Evolutionary conservation across 345 rosid genomes (phyloP), one percentile per base, ranked within the genome.

Genomic region (Eutrema yunnanense): DNA sequence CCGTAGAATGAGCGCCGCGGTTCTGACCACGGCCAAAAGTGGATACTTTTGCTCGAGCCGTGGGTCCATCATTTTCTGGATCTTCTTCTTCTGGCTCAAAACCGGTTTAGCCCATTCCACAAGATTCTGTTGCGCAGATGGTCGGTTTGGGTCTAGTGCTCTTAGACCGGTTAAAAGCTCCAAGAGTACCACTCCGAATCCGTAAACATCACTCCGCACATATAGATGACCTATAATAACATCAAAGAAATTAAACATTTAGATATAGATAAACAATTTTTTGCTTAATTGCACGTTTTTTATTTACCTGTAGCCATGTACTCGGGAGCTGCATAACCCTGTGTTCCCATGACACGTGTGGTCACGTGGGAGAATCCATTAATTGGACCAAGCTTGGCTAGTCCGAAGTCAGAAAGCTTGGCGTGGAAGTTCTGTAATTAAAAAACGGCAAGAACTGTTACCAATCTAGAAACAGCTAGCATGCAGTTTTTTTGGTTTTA

Each of bases 271-370:
- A 47, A 55, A 30, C 26, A 3, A 1, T 37, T 13, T 16, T 51
- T 11, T 13, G 12, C 3, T 29, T 27, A 26, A 14, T 9, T 32
- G 63, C 59, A 64, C 37, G 43, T 46, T 32, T 30, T 29, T 36
- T 4, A 14, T 33, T 58, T 82, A 88, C 97, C 97, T 4, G 95
- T 86, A 7, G 91, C 88, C 12, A 90, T 80, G 60, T 92, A 90
- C 50, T 90, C 98, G 0, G 96, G 98, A 46, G 96, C 98, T 8
- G 96, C 93, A 32, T 92, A 92, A 1, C 98, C 98, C 9, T 75
- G 85, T 0, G 98, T 92, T 68, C 98, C 96, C 84, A 90, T 73
- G 34, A 88, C 77, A 9, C 82, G 81, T 0, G 96, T 90, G 36
- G 98, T 82, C 4, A 92, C 83, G 16, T 92, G 96, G 0, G 96